Evolutionary conservation across 306 rosid genomes (phyloP).

Genomic region (Alnus rubra): DNA sequence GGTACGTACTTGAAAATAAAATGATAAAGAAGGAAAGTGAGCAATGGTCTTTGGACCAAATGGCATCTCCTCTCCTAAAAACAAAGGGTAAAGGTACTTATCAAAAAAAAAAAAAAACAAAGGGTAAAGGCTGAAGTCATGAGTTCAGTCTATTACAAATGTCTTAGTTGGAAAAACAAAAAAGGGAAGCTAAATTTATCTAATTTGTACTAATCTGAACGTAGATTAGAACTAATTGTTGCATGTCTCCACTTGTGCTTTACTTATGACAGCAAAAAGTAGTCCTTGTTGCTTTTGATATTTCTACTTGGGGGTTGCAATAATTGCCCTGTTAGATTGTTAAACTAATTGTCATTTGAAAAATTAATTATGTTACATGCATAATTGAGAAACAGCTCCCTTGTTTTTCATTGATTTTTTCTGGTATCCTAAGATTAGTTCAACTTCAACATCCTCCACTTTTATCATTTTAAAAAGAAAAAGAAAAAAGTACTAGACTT

Average conservation of each 20-base stretch:
- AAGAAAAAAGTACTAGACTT: not conserved
- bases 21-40: too few species aligned
- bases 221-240: not conserved
- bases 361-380: not conserved
- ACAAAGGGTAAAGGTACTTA: too few species aligned
- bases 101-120: too few species aligned
- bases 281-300: not conserved
- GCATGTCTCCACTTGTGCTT: not conserved
- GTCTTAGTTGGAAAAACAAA: too few species aligned
- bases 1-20: slow-evolving; percentile 5
- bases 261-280: not conserved
- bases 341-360: too few species aligned
- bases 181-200: too few species aligned
- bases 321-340: too few species aligned
- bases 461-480: not conserved
- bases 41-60: not conserved
- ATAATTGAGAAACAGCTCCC: not conserved
- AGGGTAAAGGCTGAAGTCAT: too few species aligned
- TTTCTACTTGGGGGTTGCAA: not conserved
- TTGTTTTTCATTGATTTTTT: not conserved
- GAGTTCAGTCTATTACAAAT: too few species aligned
- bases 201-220: not conserved
- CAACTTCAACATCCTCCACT: not conserved
- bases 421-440: not conserved
- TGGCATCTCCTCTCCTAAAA: too few species aligned